Evolutionary conservation across 306 rosid species (phyloP).

Genomic region (Rosa chinensis): DNA sequence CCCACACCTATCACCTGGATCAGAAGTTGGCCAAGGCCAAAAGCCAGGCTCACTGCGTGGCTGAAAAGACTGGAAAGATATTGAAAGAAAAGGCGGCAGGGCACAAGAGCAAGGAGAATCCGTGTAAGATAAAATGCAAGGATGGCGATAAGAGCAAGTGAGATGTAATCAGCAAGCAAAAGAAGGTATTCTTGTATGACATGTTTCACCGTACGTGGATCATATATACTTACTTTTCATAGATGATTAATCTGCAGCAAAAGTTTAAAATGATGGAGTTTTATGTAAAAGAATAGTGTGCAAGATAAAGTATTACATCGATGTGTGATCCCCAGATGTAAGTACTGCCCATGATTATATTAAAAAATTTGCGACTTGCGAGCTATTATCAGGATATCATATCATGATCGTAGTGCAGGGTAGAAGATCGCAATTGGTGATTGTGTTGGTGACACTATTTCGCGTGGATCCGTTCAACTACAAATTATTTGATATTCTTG

Average conservation of each 20-base stretch:
- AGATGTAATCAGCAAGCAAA: background rate
- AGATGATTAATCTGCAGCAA: too few relatives aligned
- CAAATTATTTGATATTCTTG: background rate
- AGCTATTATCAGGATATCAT: too few relatives aligned
- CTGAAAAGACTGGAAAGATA: constrained; percentile 2
- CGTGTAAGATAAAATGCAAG: constrained; percentile 14
- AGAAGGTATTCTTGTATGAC: background rate
- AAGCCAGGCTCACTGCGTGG: background rate
- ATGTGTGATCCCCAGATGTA: too few relatives aligned
- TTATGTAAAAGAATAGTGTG: too few relatives aligned
- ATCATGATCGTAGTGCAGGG: background rate
- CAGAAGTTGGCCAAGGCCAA: constrained; percentile 14
- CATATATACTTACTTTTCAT: background rate
- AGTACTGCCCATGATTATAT: too few relatives aligned
- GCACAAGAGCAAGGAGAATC: constrained; percentile 10
- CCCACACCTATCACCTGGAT: constrained; percentile 16
- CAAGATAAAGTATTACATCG: too few relatives aligned
- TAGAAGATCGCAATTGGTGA: background rate
- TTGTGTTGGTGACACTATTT: background rate
- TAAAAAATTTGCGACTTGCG: too few relatives aligned
- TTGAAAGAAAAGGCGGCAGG: constrained; percentile 2
- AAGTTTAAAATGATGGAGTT: too few relatives aligned
- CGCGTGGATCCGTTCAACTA: background rate
- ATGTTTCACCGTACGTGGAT: background rate
- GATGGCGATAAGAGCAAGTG: constrained; percentile 8